phyloP scores from a whole-genome alignment of 352 stramenopile genomes.

The Pythium coloratum region DNA sequence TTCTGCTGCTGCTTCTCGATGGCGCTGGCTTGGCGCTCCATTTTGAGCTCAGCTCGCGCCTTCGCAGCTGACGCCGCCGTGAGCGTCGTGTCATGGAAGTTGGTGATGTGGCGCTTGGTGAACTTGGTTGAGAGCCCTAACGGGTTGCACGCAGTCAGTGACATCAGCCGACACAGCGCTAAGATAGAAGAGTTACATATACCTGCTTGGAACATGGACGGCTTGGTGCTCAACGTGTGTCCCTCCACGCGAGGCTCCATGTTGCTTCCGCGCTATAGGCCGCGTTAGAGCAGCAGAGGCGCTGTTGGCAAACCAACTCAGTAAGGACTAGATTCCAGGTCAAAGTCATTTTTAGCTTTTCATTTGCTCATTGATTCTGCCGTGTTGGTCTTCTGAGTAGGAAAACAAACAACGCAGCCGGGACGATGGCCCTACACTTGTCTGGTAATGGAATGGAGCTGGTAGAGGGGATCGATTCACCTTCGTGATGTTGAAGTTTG shows the following conservation, averaged over 20 bases:
- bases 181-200: background rate
- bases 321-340: background rate
- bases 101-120: constrained; percentile 62
- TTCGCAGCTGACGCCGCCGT: constrained; percentile 69
- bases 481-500: no score
- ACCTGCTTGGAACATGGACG: constrained; percentile 32
- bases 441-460: no score
- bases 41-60: constrained; percentile 55
- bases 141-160: background rate
- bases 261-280: background rate
- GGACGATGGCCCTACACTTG: no score
- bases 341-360: background rate
- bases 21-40: constrained; percentile 60
- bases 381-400: no score
- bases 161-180: background rate
- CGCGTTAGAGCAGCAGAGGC: background rate
- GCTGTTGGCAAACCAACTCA: background rate
- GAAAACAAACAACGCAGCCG: no score
- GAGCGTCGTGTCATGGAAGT: constrained; percentile 78
- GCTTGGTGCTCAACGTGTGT: constrained; percentile 18
- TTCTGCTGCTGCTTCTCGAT: constrained; percentile 83
- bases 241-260: constrained; percentile 29
- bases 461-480: no score
- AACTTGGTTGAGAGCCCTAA: constrained; percentile 84
- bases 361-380: no score